Percentiles rank a stretch among this genome's conserved stretches.
phyloP scores from a whole-genome alignment of 345 rosid species.

The Salix arbutifolia region DNA sequence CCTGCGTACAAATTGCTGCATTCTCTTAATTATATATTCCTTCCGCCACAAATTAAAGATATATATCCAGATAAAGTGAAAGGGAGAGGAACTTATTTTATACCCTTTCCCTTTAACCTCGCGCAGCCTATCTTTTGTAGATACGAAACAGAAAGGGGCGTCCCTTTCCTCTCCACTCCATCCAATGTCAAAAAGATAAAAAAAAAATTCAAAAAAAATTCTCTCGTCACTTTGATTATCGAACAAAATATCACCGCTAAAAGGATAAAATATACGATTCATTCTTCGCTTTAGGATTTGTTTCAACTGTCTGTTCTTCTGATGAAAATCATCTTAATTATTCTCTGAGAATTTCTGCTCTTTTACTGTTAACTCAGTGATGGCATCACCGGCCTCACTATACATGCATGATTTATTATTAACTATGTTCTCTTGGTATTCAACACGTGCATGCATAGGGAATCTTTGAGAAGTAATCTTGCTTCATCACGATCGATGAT shows the following conservation, averaged over 20 bases:
- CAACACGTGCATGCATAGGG: neutral
- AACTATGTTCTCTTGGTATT: conserved; percentile 6
- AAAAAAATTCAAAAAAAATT: neutral
- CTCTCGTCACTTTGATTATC: neutral
- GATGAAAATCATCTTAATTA: no score
- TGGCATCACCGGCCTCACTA: no score
- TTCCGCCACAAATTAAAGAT: neutral
- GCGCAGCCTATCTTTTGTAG: conserved; percentile 4
- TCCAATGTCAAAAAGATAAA: conserved; percentile 12
- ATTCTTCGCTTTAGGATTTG: no score
- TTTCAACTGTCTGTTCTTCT: no score
- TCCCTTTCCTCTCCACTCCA: neutral
- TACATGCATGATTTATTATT: no score
- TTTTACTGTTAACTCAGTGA: no score
- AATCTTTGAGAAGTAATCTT: no score
- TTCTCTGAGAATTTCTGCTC: no score
- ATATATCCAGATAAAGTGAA: neutral
- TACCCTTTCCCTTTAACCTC: conserved; percentile 13
- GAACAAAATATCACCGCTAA: neutral
- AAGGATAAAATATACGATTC: neutral
- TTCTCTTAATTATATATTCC: neutral
- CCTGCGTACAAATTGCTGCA: conserved; percentile 13
- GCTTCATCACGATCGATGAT: no score
- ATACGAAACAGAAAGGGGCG: conserved; percentile 23
- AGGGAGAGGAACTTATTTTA: conserved; percentile 10